Conservation (phyloP, 768 basidiomycete species). For the Mycena capillaripes region DNA sequence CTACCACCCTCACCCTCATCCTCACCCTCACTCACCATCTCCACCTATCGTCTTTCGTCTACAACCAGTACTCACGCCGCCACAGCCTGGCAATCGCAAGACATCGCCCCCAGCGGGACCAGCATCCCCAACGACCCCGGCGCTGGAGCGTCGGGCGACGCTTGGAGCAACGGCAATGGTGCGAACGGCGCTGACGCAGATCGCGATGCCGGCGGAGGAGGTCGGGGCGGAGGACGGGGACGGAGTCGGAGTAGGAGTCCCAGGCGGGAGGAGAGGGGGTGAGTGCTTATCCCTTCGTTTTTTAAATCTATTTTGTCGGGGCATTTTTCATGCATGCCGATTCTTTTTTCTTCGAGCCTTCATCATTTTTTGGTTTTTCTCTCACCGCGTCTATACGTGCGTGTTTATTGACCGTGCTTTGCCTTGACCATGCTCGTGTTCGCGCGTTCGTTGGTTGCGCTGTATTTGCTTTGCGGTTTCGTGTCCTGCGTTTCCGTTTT, state of each 20-base stretch:
- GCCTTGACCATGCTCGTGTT: neutral
- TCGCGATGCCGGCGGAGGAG: conserved; percentile 40
- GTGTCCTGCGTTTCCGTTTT: too few species aligned
- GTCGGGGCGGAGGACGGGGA: conserved; percentile 52
- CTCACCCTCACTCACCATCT: neutral
- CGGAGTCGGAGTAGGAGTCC: conserved; percentile 84
- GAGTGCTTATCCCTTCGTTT: conserved; percentile 38
- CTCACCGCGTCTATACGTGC: neutral
- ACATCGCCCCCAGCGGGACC: conserved; percentile 80
- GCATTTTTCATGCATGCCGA: neutral
- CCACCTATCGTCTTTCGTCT: neutral
- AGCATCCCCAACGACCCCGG: conserved; percentile 76
- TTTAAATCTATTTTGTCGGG: neutral
- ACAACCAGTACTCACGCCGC: conserved; percentile 42
- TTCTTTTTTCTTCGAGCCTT: neutral
- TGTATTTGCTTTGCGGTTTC: neutral
- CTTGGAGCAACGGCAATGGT: conserved; percentile 56
- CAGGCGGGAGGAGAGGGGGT: conserved; percentile 70
- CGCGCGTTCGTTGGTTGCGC: neutral
- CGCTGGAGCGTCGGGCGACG: conserved; percentile 62
- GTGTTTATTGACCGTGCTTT: neutral
- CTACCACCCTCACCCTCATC: neutral
- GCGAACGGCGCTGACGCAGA: conserved; percentile 36
- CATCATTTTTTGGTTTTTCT: neutral
- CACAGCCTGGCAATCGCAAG: conserved; percentile 89